Conservation (phyloP, 1,139 yeast species). For the Blastobotrys buckinghamii region DNA sequence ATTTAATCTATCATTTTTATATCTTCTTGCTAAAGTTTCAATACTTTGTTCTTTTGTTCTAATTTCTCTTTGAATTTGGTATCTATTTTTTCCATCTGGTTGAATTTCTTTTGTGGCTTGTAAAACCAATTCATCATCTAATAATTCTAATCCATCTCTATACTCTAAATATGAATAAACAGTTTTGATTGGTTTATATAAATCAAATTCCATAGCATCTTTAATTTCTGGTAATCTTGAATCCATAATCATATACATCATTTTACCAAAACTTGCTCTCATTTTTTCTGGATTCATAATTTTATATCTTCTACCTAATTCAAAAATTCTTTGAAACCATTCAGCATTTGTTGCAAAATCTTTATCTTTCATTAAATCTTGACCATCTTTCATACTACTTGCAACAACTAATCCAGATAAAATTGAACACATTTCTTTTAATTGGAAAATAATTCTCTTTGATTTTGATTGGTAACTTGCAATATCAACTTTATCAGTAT, state of each 20-base stretch:
- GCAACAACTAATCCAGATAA: constrained; percentile 70
- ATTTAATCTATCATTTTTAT: constrained; percentile 24
- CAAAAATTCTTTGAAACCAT: constrained; percentile 64
- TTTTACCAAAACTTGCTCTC: constrained; percentile 68
- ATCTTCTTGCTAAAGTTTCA: constrained; percentile 46
- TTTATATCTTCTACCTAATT: constrained; percentile 69
- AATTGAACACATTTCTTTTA: constrained; percentile 67
- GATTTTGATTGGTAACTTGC: constrained; percentile 56
- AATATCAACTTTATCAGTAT: constrained; percentile 69
- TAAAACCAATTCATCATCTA: constrained; percentile 50
- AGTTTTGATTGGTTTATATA: constrained; percentile 62
- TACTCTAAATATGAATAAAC: constrained; percentile 45
- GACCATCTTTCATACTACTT: constrained; percentile 61
- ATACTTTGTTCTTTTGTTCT: constrained; percentile 58
- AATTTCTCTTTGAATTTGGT: constrained; percentile 49
- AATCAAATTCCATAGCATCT: constrained; percentile 62
- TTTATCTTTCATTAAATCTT: constrained; percentile 52
- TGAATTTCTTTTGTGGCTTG: constrained; percentile 61
- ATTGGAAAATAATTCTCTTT: constrained; percentile 59
- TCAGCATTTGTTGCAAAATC: constrained; percentile 59
- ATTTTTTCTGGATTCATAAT: constrained; percentile 74
- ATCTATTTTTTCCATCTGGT: constrained; percentile 49
- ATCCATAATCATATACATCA: constrained; percentile 78
- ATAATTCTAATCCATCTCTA: constrained; percentile 34
- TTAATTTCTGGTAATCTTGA: constrained; percentile 63